Percentiles rank a stretch among this genome's conserved stretches.
Conservation (phyloP, 2,329 filamentous ascomycete genomes). For the Colletotrichum aenigma region DNA sequence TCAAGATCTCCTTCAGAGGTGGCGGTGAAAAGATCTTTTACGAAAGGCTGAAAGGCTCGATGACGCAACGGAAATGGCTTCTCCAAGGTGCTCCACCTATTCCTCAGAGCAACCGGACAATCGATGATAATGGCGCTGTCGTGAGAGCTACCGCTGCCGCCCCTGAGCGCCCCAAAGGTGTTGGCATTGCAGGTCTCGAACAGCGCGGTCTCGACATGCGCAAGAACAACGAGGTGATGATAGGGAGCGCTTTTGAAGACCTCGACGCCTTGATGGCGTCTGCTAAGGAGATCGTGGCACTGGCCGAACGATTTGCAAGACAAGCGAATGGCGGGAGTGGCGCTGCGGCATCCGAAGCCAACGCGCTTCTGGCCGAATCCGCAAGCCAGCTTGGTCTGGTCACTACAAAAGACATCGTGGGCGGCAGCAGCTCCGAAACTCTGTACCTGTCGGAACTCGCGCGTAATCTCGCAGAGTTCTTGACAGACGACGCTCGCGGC, state of each 20-base stretch:
- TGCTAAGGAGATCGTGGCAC: conserved; percentile 91
- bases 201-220: conserved; percentile 82
- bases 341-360: conserved; percentile 71
- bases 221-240: conserved; percentile 91
- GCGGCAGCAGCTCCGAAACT: conserved; percentile 73
- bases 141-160: conserved; percentile 23
- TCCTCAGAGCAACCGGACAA: conserved; percentile 61
- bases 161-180: conserved; percentile 58
- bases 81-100: conserved; percentile 88
- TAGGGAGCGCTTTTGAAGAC: conserved; percentile 94
- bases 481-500: conserved; percentile 83
- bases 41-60: conserved; percentile 83
- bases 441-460: conserved; percentile 89
- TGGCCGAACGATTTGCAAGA: conserved; percentile 85
- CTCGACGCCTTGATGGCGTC: conserved; percentile 97
- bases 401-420: conserved; percentile 95
- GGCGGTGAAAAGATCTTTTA: conserved; percentile 91
- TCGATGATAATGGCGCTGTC: conserved; percentile 40
- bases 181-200: conserved; percentile 92
- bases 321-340: conserved; percentile 66
- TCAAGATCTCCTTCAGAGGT: conserved; percentile 90
- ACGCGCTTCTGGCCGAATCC: conserved; percentile 78
- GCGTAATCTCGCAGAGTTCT: conserved; percentile 84
- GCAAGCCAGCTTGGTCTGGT: conserved; percentile 83
- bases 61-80: conserved; percentile 95